Evolutionary conservation across 345 rosid genomes (phyloP), one percentile per base, ranked within the genome.

Genomic region (Rhodomyrtus tomentosa): DNA sequence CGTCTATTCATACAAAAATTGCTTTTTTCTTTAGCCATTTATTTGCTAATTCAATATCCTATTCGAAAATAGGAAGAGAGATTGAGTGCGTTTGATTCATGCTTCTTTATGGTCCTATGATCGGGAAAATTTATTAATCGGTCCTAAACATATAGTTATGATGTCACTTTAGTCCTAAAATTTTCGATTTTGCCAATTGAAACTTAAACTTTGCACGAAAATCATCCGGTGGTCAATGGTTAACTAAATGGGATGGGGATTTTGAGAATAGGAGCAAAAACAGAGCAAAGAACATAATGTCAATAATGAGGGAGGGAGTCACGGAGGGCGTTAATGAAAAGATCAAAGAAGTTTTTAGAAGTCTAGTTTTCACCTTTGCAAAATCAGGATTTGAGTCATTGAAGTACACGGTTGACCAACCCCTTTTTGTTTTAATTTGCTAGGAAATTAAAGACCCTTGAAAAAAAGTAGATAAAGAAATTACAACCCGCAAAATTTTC

Each of bases 1-100:
- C 0, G 0, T 27, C 1, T 59, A 27, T 29, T 27, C 36, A 27
- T 58, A 58, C 0, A 27, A 3, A 59, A 8, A 14, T 27, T 59
- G 21, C 72, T 20, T 27, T 27, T 18, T 32, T 18, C 32, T 14
- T 59, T 13, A 27, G 72, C 38, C 72, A 59, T 59, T 59, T 59
- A 59, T 27, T 3, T 14, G 72, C 0, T 7, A 13, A 59, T 27
- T 27, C 72, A 58, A 58, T 38, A 14, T 58, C 20, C 72, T 59
- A 59, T 3, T 27, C 38, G 20, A 29, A 27, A n/a, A 59, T 59
- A 59, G 38, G 2, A 13, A 3, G 10, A 59, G 38, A 18, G 72
- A 59, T 27, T 59, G 21, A 27, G 38, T 14, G 16, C 14, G 18
- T 59, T 59, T 14, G 36, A 14, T 59, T 59, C 72, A 59, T 5